Base-by-base conservation (phyloP, 768 basidiomycete species). In the Suillus luteus region DNA sequence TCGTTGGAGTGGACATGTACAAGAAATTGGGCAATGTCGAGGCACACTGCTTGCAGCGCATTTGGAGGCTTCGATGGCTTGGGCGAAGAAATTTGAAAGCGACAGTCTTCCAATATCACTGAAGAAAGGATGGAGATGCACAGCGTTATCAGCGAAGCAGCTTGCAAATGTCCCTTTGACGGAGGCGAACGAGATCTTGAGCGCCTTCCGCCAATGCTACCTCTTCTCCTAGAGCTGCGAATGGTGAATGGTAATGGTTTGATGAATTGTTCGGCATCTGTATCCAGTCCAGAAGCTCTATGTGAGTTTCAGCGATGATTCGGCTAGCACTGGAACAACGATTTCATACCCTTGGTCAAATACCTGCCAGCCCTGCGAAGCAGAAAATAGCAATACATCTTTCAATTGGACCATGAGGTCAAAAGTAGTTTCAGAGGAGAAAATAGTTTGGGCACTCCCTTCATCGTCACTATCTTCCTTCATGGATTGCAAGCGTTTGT, bases 1-100 rank as follows among this genome's bases (percentile, higher is more conserved):
- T 85, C 82, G 62, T 81, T 78, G 7, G 79, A 78, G 66, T 89
- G 84, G 35, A 78, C 75, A 63, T 86, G 80, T 27, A 87, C 75
- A 31, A 95, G 81, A 66, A 86, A 83, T 64, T 85, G 85, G 4
- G 90, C 90, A 24, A 93, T 82, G 73, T 93, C 91, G 38, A 95
- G 76, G 5, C 82, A 83, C 35, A 89, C 73, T 1, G 86, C 82
- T 68, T 94, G 93, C n/a, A 95, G 75, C 4, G 91, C 81, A 70
- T 92, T 86, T 3, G 92, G 90, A 15, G 93, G 93, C 35, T 85
- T 81, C 0, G 79, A 79, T 3, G 88, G 90, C 5, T 88, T 82
- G 17, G 88, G 86, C 10, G 76, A 79, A 12, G 81, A 74, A 2
- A 85, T 81, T 65, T 83, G 82, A 74, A 85, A 91, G 2, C 91